Base-by-base conservation (phyloP, 1,139 yeast genomes). In the Yamadazyma triangularis region DNA sequence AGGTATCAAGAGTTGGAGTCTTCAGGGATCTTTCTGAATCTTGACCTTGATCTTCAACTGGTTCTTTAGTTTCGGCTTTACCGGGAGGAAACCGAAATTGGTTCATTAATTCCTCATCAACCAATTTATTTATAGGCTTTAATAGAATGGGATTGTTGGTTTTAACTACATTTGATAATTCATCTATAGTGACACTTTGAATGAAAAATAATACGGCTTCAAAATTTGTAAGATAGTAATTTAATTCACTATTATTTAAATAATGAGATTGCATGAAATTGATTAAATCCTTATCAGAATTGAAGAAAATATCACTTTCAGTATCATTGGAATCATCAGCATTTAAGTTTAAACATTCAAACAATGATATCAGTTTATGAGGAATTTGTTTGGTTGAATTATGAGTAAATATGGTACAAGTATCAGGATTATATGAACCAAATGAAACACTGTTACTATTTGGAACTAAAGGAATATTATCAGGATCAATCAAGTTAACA, bases 201-300 rank as follows among this genome's bases (percentile, higher is more conserved):
- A 67, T 49, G 42, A 60, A 67, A 28, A 50, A 58, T 14, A 66
- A 46, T 13, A 63, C 58, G 1, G 73, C 73, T 33, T 67, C 73
- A 32, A 66, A 60, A 39, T 67, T 67, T 8, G 73, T 66, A 21
- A 67, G 45, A 39, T 64, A 66, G 36, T 58, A 67, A 34, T 51
- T 53, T 22, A 59, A 39, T 36, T 67, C 73, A 3, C 73, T 71
- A 18, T 51, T 51, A 42, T 67, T 65, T 28, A 65, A 48, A 35
- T 50, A 59, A n/a, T 39, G 48, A 9, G 45, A 32, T 36, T 51
- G 51, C 11, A 66, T 47, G 39, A 48, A 53, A 8, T 51, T 47
- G 10, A 62, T 48, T 28, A 65, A 42, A 9, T 52, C 58, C 27
- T 47, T 48, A 36, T 66, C 71, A 31, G 49, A 52, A 9, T 44